phyloP scores from a whole-genome alignment of 2,329 filamentous ascomycete species.

The Colletotrichum euphorbiae region DNA sequence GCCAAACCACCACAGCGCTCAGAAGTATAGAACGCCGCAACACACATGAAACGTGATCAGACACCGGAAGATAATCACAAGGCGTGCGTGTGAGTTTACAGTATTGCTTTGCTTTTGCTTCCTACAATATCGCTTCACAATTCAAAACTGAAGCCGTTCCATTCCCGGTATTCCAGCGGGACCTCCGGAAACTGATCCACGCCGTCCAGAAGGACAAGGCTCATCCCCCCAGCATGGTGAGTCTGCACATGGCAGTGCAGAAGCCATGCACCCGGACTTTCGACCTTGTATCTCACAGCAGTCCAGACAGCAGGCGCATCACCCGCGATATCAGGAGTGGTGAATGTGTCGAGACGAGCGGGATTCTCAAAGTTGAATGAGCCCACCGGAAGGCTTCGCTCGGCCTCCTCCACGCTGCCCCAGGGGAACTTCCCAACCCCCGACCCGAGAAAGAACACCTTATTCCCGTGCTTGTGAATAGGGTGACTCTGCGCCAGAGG shows the following conservation, averaged over 20 bases:
- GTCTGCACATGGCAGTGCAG: constrained; percentile 63
- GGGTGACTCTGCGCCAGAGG: constrained; percentile 20
- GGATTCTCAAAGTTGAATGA: constrained; percentile 58
- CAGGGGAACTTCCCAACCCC: background rate
- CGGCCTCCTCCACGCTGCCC: background rate
- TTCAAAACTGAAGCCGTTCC: background rate
- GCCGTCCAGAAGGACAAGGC: constrained; percentile 59
- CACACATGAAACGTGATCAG: too few species aligned
- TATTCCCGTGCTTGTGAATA: constrained; percentile 9
- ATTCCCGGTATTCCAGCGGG: constrained; percentile 17
- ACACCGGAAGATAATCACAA: too few species aligned
- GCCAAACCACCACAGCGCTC: too few species aligned
- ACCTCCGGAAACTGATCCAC: constrained; percentile 48
- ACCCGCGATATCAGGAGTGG: constrained; percentile 16
- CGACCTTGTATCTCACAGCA: constrained; percentile 57
- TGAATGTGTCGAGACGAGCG: constrained; percentile 50
- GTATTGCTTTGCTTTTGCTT: too few species aligned
- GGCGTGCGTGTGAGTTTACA: too few species aligned
- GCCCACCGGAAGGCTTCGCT: background rate
- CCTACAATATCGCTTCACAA: too few species aligned
- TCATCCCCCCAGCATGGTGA: constrained; percentile 61
- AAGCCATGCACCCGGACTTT: constrained; percentile 59
- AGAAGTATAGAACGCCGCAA: too few species aligned
- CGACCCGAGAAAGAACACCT: background rate
- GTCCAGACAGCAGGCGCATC: constrained; percentile 46